phyloP scores from a whole-genome alignment of 495 filamentous ascomycete species.

The Recurvomyces mirabilis region DNA sequence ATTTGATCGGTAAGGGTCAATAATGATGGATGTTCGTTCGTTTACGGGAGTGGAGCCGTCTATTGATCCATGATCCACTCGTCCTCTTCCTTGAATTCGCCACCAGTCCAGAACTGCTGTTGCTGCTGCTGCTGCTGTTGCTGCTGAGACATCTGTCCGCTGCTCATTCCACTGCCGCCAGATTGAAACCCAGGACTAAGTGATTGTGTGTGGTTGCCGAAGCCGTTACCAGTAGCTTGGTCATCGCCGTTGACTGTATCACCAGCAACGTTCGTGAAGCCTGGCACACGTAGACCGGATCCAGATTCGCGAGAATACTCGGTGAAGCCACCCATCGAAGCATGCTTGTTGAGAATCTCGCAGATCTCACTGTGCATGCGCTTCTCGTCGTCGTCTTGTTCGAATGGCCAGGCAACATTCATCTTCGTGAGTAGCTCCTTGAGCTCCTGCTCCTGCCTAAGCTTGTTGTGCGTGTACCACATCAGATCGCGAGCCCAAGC shows the following conservation, averaged over 20 bases:
- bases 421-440: slow-evolving; percentile 57
- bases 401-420: slow-evolving; percentile 66
- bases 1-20: too few species aligned
- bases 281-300: slow-evolving; percentile 76
- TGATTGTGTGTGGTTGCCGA: slow-evolving; percentile 45
- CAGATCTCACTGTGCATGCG: slow-evolving; percentile 88
- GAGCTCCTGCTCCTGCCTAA: slow-evolving; percentile 79
- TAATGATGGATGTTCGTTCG: too few species aligned
- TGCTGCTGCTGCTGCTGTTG: slow-evolving; percentile 25
- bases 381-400: slow-evolving; percentile 81
- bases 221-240: slow-evolving; percentile 58
- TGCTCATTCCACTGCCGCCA: slow-evolving; percentile 43
- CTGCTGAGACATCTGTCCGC: slow-evolving; percentile 27
- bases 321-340: slow-evolving; percentile 32
- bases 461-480: slow-evolving; percentile 83
- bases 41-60: too few species aligned
- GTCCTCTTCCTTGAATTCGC: slow-evolving; percentile 83
- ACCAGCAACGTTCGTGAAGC: slow-evolving; percentile 84
- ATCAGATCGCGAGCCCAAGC: slow-evolving; percentile 95
- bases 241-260: slow-evolving; percentile 51
- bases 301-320: slow-evolving; percentile 80
- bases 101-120: slow-evolving; percentile 59
- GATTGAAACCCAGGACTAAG: slow-evolving; percentile 62
- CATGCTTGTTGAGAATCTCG: slow-evolving; percentile 59
- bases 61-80: too few species aligned